Base-by-base conservation (phyloP, 2,329 filamentous ascomycete species). In the Epichloe amarillans region DNA sequence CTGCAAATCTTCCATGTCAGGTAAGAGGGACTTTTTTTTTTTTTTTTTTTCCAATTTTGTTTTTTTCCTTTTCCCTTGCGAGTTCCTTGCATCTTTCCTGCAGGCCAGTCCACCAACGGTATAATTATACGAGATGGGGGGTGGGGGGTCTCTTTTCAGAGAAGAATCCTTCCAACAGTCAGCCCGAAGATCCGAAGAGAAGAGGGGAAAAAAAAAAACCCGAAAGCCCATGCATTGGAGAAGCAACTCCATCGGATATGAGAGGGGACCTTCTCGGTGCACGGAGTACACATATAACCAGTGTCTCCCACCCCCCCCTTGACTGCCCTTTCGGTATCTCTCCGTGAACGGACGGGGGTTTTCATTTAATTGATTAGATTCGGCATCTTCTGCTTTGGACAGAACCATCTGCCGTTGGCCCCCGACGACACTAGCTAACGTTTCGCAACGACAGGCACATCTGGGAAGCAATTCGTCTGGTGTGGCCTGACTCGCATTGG, bases 401-500 rank as follows among this genome's bases (percentile, higher is more conserved):
- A 49, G 12, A 36, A 38, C 30, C 6, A 3, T 17, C 8, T 15
- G 7, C 12, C 35, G 12, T 19, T 26, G 17, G 21, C 17, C 3
- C 3, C 36, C 21, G 35, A 47, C n/a, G 38, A 19, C 26, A 19
- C 44, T 15, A 44, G 64, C 63, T 67, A 53, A 67, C 57, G 55
- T 51, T 55, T 61, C 50, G 58, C 57, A 55, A 56, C 54, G 52
- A 58, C 57, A 88, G 87, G 55, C 86, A 95, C 66, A 91, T 97
- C 54, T 96, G 89, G 88, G 91, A 97, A 69, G 91, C 89, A 26
- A 82, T 98, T 64, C 82, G 84, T 53, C 75, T 85, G 56, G 84
- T 98, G 56, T 98, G 93, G 93, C 93, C 93, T 2, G 88, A 95
- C 60, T 83, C 79, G 40, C 79, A 85, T 59, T 95, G 89, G 86